Percentiles rank a stretch among this genome's conserved stretches.
Evolutionary conservation across 257 asterid genomes (phyloP).

Genomic region (Galeopsis tetrahit): DNA sequence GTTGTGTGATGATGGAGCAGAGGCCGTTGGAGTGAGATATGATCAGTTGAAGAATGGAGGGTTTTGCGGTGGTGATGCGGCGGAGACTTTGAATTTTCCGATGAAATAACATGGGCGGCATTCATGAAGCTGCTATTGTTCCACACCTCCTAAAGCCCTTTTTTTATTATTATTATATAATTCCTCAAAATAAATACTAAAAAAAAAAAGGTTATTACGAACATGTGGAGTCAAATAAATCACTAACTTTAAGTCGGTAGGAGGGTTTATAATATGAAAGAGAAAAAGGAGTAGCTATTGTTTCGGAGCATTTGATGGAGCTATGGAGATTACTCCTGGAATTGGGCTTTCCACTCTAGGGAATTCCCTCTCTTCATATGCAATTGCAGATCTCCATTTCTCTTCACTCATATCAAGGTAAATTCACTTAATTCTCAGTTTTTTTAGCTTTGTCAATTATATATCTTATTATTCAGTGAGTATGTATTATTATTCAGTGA

Average conservation of each 20-base stretch:
- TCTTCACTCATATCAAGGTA: background rate
- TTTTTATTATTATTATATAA: too few species aligned
- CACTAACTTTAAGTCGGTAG: background rate
- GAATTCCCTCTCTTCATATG: background rate
- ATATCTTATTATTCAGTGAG: background rate
- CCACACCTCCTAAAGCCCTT: too few species aligned
- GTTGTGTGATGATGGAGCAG: too few species aligned
- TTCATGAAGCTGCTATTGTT: too few species aligned
- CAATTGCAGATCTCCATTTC: background rate
- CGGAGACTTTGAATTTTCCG: too few species aligned
- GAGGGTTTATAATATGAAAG: background rate
- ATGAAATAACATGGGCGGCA: too few species aligned
- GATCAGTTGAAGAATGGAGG: too few species aligned
- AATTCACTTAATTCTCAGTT: background rate
- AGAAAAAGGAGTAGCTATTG: background rate
- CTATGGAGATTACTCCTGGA: background rate
- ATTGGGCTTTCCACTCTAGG: background rate
- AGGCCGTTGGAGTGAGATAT: too few species aligned
- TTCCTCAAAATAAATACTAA: too few species aligned
- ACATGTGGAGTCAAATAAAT: background rate
- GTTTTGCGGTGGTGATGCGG: too few species aligned
- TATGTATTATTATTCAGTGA: too few species aligned
- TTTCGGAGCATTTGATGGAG: conserved; percentile 6
- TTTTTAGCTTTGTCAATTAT: background rate
- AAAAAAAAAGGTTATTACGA: background rate